These are phyloP conservation scores for Ophiocordyceps camponoti-floridani DNA, from an alignment of 2,329 filamentous ascomycete species.

Conservation along the genomic window DNA sequence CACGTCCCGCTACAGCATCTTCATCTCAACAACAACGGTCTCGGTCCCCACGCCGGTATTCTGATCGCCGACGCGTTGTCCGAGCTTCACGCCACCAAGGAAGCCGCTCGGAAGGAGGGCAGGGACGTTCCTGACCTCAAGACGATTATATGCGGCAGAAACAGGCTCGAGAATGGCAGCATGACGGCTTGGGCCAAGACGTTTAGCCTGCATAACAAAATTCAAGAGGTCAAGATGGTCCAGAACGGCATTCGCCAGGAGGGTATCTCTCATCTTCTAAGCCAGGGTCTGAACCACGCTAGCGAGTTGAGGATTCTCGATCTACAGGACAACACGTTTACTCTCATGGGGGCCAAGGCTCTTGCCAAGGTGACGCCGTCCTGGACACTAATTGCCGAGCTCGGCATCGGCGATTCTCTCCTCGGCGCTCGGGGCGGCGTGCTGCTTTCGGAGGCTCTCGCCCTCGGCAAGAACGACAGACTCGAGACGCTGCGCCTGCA, in stretches of 20 bases:
- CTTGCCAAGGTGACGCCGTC: conserved; percentile 55
- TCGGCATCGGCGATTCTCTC: conserved; percentile 79
- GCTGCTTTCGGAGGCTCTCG: conserved; percentile 54
- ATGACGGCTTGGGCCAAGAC: conserved; percentile 91
- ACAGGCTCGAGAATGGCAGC: conserved; percentile 85
- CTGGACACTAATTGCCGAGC: conserved; percentile 63
- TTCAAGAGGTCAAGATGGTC: conserved; percentile 87
- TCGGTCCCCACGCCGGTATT: conserved; percentile 80
- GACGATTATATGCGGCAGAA: conserved; percentile 93
- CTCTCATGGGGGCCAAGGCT: conserved; percentile 57
- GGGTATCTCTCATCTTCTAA: conserved; percentile 68
- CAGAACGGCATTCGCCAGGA: conserved; percentile 95
- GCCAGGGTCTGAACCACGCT: conserved; percentile 58
- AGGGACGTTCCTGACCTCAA: conserved; percentile 67
- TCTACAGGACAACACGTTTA: conserved; percentile 96
- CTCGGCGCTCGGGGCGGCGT: conserved; percentile 62
- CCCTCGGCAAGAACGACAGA: conserved; percentile 57
- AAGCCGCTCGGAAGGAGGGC: conserved; percentile 52
- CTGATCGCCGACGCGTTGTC: conserved; percentile 77
- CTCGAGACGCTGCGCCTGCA: conserved; percentile 71
- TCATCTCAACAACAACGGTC: conserved; percentile 94
- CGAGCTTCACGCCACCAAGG: conserved; percentile 69
- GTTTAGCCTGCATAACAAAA: conserved; percentile 63
- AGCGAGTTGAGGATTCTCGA: conserved; percentile 59
- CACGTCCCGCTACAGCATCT: conserved; percentile 87